These are phyloP conservation scores for Lecanicillium sp. DNA, from an alignment of 2,329 filamentous ascomycete genomes.

Conservation along the genomic window DNA sequence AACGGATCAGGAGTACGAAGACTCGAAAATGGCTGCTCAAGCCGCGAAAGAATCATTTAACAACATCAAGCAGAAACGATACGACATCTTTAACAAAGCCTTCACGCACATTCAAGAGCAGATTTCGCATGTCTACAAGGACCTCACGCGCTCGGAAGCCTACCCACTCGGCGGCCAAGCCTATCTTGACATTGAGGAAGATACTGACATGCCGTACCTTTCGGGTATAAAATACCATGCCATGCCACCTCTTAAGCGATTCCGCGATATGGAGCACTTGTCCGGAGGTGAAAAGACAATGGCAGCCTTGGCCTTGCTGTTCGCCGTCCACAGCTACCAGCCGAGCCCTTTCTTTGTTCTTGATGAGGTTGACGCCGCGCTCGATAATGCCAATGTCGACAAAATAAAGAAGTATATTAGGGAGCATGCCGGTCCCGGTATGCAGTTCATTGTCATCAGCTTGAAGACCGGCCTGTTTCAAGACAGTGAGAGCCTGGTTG, in stretches of 20 bases:
- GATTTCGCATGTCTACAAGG: conserved; percentile 89
- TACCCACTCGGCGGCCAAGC: conserved; percentile 86
- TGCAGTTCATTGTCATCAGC: conserved; percentile 98
- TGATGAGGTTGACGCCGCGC: conserved; percentile 92
- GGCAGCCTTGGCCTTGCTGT: conserved; percentile 90
- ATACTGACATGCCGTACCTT: conserved; percentile 92
- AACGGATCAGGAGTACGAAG: conserved; percentile 84
- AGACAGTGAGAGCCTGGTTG: conserved; percentile 90
- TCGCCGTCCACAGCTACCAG: conserved; percentile 94
- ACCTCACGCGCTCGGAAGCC: conserved; percentile 82
- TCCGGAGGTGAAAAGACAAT: conserved; percentile 98
- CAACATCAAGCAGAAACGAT: conserved; percentile 71
- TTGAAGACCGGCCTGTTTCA: conserved; percentile 95
- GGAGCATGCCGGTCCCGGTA: conserved; percentile 88
- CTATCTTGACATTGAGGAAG: conserved; percentile 87
- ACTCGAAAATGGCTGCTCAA: conserved; percentile 67
- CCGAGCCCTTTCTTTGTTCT: conserved; percentile 96
- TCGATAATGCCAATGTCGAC: conserved; percentile 96
- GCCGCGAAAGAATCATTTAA: conserved; percentile 78
- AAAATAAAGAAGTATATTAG: conserved; percentile 95
- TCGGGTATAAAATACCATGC: conserved; percentile 97
- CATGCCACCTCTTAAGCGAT: conserved; percentile 96
- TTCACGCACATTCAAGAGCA: conserved; percentile 93
- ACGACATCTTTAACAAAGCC: conserved; percentile 89
- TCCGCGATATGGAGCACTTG: conserved; percentile 97